phyloP scores from a whole-genome alignment of 345 rosid species.

The Nephelium lappaceum region DNA sequence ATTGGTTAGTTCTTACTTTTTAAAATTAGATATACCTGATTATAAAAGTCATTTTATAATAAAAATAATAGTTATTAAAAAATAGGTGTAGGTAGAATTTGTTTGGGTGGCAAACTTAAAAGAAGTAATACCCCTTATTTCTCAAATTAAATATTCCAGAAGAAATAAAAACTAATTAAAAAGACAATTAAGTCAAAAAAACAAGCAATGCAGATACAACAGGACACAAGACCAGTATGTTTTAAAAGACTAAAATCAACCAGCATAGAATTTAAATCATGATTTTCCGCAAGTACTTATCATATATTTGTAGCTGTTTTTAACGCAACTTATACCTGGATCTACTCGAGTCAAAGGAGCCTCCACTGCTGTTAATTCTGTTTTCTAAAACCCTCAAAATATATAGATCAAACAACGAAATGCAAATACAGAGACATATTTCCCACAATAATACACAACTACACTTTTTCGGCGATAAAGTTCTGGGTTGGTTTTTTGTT shows the following conservation, averaged over 20 bases:
- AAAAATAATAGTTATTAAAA: too few species aligned
- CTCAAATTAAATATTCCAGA: too few species aligned
- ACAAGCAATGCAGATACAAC: too few species aligned
- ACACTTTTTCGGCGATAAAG: not conserved
- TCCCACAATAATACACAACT: not conserved
- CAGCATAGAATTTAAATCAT: not conserved
- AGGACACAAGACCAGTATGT: too few species aligned
- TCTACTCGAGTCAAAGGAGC: not conserved
- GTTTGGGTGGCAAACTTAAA: too few species aligned
- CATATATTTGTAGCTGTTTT: not conserved
- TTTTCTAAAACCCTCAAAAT: not conserved
- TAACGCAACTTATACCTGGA: not conserved
- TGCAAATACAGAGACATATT: not conserved
- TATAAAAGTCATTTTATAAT: too few species aligned
- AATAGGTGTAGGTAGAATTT: too few species aligned
- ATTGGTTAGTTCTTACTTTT: too few species aligned
- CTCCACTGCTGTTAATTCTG: not conserved
- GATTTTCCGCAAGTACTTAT: not conserved
- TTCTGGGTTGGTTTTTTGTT: not conserved
- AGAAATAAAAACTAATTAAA: too few species aligned
- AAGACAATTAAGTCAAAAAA: too few species aligned
- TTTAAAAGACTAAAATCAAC: not conserved
- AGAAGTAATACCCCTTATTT: too few species aligned
- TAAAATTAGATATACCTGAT: too few species aligned
- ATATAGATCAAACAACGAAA: not conserved